Base-by-base conservation (phyloP, 169 alveolate genomes). In the Plasmodium relictum region DNA sequence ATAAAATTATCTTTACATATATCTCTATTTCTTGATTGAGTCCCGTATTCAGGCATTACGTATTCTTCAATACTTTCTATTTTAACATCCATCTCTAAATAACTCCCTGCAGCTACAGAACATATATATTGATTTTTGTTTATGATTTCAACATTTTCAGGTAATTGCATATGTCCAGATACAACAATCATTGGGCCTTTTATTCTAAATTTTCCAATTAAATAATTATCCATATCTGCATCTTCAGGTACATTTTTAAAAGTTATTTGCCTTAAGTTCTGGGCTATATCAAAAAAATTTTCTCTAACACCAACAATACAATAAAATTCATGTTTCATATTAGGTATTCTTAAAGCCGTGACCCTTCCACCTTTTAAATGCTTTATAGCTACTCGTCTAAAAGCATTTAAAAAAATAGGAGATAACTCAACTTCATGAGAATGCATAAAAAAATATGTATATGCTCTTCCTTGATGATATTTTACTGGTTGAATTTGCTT, bases 151-250 rank as follows among this genome's bases (percentile, higher is more conserved):
- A 95, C 71, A 61, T 88, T 92, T 3, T 56, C 31, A 65, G 92
- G 95, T 48, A 95, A 69, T 73, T 94, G 92, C 65, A 95, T 50
- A 90, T 95, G 97, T 2, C 97, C 97, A 6, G 97, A 97, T 18
- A 95, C 97, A n/a, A 95, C 97, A 39, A 94, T 95, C 62, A 95
- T 93, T 9, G 97, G 97, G 6, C 97, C 97, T 61, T 94, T 92
- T 24, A 95, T 86, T 52, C 97, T 69, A 59, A 95, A 88, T 3
- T 89, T 89, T 6, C 93, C 93, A 4, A 39, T 88, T 22, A 90
- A 66, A 24, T 95, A 96, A 73, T 80, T 94, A 69, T 88, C 80
- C 93, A 94, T 93, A 52, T 96, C 95, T 63, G 93, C 95, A 16
- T 94, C 56, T 31, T 74, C 88, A 8, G 96, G 96, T 12, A 94